A percentile compares a stretch with the other conserved stretches of the same genome.
These are phyloP conservation scores for Candida frijolesensis DNA, from an alignment of 1,139 yeast species.

Conservation along the genomic window DNA sequence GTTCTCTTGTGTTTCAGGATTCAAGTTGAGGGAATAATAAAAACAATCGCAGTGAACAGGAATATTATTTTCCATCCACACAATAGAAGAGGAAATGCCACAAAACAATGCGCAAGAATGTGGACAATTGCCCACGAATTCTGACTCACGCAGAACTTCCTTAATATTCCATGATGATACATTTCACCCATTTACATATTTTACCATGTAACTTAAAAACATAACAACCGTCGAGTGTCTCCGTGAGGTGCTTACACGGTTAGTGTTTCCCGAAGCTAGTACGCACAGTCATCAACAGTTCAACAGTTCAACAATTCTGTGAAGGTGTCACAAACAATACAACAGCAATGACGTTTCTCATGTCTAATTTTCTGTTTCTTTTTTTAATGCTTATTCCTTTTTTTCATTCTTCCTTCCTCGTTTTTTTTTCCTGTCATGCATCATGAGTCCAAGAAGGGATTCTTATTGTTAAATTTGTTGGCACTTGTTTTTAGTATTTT, in stretches of 20 bases:
- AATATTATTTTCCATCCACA: background rate
- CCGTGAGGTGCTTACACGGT: background rate
- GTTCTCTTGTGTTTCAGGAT: slow-evolving; percentile 3
- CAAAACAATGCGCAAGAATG: background rate
- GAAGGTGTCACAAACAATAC: too few species aligned
- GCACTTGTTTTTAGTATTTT: background rate
- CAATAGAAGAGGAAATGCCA: background rate
- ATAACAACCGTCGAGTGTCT: background rate
- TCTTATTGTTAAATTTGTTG: too few species aligned
- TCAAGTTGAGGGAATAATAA: background rate
- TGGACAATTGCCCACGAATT: background rate
- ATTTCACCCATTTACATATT: background rate
- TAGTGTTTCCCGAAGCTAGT: too few species aligned
- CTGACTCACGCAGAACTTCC: background rate
- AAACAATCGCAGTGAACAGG: background rate
- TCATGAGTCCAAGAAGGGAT: too few species aligned
- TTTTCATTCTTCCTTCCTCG: too few species aligned
- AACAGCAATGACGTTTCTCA: too few species aligned
- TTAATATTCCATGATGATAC: background rate
- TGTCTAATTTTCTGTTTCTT: background rate
- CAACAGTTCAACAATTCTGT: background rate
- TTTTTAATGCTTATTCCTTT: background rate
- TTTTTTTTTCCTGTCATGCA: too few species aligned
- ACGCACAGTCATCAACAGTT: background rate
- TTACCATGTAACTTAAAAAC: background rate